A percentile compares a stretch with the other conserved stretches of the same genome.
phyloP scores from a whole-genome alignment of 2,329 filamentous ascomycete genomes.

The Tolypocladium nubicola region DNA sequence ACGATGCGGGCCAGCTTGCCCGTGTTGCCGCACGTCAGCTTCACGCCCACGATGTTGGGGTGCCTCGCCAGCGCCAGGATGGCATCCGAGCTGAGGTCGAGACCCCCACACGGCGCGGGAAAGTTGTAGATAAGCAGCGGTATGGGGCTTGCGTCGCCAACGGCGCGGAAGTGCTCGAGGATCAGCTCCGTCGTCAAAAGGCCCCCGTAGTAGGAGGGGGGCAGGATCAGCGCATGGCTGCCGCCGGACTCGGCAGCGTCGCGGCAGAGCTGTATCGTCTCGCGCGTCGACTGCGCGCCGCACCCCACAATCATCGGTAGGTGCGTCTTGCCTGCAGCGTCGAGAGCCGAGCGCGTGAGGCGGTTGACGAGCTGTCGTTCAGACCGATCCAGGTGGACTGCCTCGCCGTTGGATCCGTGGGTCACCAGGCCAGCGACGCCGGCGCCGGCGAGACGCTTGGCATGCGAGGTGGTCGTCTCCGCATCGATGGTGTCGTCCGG shows the following conservation, averaged over 20 bases:
- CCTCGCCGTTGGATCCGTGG: slow-evolving; percentile 66
- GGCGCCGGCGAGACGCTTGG: slow-evolving; percentile 48
- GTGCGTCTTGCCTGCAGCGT: slow-evolving; percentile 40
- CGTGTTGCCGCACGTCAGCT: slow-evolving; percentile 54
- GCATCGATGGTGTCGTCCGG: slow-evolving; percentile 43
- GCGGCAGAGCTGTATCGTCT: slow-evolving; percentile 53
- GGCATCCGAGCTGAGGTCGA: slow-evolving; percentile 47
- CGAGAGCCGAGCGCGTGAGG: slow-evolving; percentile 49
- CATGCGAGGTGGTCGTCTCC: slow-evolving; percentile 37
- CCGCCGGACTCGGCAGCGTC: slow-evolving; percentile 55
- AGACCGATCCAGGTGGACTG: slow-evolving; percentile 55
- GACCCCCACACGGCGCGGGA: slow-evolving; percentile 43
- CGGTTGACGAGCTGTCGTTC: slow-evolving; percentile 54
- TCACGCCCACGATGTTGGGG: slow-evolving; percentile 51
- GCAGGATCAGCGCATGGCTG: slow-evolving; percentile 57
- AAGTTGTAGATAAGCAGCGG: slow-evolving; percentile 56
- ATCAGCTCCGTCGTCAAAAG: slow-evolving; percentile 48
- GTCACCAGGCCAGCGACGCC: slow-evolving; percentile 58
- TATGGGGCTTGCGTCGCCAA: slow-evolving; percentile 46
- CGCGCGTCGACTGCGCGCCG: slow-evolving; percentile 55
- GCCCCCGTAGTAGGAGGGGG: slow-evolving; percentile 57
- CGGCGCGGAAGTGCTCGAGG: slow-evolving; percentile 49
- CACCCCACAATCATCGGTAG: slow-evolving; percentile 60
- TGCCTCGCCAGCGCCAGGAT: slow-evolving; percentile 40
- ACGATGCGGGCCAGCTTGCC: slow-evolving; percentile 44